phyloP scores from a whole-genome alignment of 768 basidiomycete species.

The Lanmaoa pseudosensibilis region DNA sequence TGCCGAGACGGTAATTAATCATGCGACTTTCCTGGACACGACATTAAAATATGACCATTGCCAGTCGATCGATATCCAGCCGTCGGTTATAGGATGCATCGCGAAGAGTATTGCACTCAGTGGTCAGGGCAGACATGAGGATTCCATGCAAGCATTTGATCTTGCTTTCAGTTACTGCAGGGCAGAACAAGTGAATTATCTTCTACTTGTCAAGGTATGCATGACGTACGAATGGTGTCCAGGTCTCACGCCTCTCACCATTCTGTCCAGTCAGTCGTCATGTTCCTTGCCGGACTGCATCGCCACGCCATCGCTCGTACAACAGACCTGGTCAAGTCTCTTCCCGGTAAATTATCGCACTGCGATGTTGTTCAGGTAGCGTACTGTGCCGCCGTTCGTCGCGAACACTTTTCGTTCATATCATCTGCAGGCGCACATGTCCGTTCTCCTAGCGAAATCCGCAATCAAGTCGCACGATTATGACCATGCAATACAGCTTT shows the following conservation, averaged over 20 bases:
- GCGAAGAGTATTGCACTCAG: conserved; percentile 14
- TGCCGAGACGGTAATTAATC: conserved; percentile 12
- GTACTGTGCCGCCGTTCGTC: not conserved
- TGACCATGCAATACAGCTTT: conserved; percentile 3
- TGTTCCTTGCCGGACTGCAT: conserved; percentile 9
- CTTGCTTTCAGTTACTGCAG: conserved; percentile 10
- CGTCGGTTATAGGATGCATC: conserved; percentile 17
- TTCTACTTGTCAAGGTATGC: conserved; percentile 19
- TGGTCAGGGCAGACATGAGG: conserved; percentile 11
- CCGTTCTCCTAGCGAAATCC: conserved; percentile 11
- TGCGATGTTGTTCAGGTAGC: conserved; percentile 10
- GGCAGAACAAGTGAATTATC: conserved; percentile 4
- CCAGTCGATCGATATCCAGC: conserved; percentile 11
- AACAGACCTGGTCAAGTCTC: conserved; percentile 5
- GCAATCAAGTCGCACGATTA: conserved; percentile 11
- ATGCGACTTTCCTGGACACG: not conserved
- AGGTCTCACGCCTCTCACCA: not conserved
- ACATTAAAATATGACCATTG: not conserved
- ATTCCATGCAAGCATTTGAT: conserved; percentile 20
- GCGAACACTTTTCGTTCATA: not conserved
- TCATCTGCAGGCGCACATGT: conserved; percentile 8
- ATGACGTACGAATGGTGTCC: no score
- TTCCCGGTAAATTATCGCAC: not conserved
- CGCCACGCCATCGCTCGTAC: conserved; percentile 5
- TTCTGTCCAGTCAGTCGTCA: conserved; percentile 5